These are phyloP conservation scores for Phytophthora megakarya DNA, from an alignment of 352 stramenopile species.

Conservation along the genomic window DNA sequence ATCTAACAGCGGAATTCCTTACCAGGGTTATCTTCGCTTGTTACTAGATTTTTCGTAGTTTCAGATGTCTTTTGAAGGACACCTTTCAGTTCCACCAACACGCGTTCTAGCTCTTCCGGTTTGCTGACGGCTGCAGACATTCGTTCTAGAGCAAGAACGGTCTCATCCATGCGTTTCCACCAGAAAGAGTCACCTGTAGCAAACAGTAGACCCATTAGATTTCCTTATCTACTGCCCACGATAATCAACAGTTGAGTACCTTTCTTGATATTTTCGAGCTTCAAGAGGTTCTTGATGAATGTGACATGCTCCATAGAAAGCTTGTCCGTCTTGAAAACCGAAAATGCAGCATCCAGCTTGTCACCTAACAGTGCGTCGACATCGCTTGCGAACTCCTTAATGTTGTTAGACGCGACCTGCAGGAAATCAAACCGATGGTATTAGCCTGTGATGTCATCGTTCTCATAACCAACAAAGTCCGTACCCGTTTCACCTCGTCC, in stretches of 20 bases:
- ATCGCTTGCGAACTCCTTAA: conserved; percentile 53
- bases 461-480: not conserved
- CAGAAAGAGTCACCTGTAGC: conserved; percentile 43
- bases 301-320: conserved; percentile 54
- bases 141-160: conserved; percentile 51
- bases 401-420: conserved; percentile 55
- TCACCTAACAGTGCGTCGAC: conserved; percentile 54
- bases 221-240: not conserved
- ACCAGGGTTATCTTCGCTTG: conserved; percentile 17
- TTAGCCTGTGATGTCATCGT: not conserved
- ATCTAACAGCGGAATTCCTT: not conserved
- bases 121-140: conserved; percentile 53
- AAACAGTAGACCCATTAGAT: not conserved
- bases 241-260: conserved; percentile 1
- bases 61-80: conserved; percentile 43
- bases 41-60: conserved; percentile 18
- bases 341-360: conserved; percentile 58
- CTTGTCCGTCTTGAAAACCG: conserved; percentile 63
- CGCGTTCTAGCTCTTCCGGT: conserved; percentile 59
- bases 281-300: conserved; percentile 62
- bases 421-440: not conserved
- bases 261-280: conserved; percentile 52
- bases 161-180: conserved; percentile 66
- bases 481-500: conserved; percentile 51
- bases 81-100: conserved; percentile 57